Conservation (phyloP, 2,329 filamentous ascomycete genomes). For the Claviceps pazoutovae region DNA sequence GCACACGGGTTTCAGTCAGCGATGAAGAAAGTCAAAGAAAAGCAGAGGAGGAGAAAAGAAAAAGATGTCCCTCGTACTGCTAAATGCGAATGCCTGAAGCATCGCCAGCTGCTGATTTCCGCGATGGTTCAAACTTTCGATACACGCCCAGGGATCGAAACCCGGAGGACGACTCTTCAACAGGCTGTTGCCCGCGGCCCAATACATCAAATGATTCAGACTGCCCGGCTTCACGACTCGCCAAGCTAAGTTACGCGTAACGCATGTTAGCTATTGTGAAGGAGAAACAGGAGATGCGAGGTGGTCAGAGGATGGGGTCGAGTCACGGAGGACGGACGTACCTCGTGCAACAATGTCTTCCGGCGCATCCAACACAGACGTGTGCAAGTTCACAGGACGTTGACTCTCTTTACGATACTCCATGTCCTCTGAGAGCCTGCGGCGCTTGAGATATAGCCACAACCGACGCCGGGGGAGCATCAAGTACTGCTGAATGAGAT, state of each 20-base stretch:
- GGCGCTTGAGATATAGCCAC: not conserved
- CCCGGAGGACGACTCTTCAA: not conserved
- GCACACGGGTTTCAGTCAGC: not conserved
- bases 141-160: not conserved
- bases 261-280: not conserved
- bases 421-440: not conserved
- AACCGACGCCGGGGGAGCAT: not conserved
- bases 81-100: not conserved
- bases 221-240: not conserved
- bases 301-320: not conserved
- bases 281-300: not conserved
- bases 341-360: not conserved
- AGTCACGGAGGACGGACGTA: not conserved
- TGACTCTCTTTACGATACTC: too few species aligned
- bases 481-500: not conserved
- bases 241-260: not conserved
- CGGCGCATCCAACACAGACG: not conserved
- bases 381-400: not conserved
- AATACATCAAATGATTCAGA: not conserved
- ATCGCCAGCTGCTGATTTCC: not conserved
- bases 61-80: not conserved
- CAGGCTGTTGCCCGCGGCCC: not conserved
- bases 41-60: not conserved
- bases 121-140: not conserved
- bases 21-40: not conserved